Evolutionary conservation across 192 early-diverging fungal genomes (phyloP).

Genomic region (Backusella psychrophila): DNA sequence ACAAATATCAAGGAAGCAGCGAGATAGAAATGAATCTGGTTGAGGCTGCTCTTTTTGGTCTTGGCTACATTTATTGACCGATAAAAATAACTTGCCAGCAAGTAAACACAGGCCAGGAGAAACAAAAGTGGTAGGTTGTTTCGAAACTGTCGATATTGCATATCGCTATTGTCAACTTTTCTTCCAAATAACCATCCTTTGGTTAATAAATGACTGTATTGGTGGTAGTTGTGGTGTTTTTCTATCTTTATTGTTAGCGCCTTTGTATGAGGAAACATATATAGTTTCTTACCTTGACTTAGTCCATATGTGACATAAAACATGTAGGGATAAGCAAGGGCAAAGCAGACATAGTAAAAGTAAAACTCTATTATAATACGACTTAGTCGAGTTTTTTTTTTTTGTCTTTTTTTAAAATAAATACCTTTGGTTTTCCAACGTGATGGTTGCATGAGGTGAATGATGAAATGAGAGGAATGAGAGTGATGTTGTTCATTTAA

Average conservation of each 20-base stretch:
- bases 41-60: neutral
- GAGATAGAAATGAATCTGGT: slow-evolving; percentile 4
- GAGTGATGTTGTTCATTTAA: neutral
- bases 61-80: slow-evolving; percentile 26
- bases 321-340: slow-evolving; percentile 59
- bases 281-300: slow-evolving; percentile 42
- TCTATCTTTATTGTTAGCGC: slow-evolving; percentile 21
- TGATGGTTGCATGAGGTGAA: slow-evolving; percentile 3
- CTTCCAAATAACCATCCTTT: slow-evolving; percentile 55
- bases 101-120: slow-evolving; percentile 44
- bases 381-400: neutral
- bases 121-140: slow-evolving; percentile 54
- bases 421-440: slow-evolving; percentile 11
- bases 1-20: slow-evolving; percentile 47
- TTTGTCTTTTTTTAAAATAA: neutral
- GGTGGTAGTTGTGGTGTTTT: slow-evolving; percentile 35
- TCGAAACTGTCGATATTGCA: slow-evolving; percentile 64
- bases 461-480: neutral
- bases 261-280: neutral
- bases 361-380: slow-evolving; percentile 57
- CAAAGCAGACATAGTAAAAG: slow-evolving; percentile 62
- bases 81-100: slow-evolving; percentile 48
- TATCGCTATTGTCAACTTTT: slow-evolving; percentile 68
- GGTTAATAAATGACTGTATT: slow-evolving; percentile 42
- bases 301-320: slow-evolving; percentile 53